A percentile compares a stretch with the other conserved stretches of the same genome.
phyloP scores from a whole-genome alignment of 2,329 filamentous ascomycete genomes.

The Botrytis sinoallii region DNA sequence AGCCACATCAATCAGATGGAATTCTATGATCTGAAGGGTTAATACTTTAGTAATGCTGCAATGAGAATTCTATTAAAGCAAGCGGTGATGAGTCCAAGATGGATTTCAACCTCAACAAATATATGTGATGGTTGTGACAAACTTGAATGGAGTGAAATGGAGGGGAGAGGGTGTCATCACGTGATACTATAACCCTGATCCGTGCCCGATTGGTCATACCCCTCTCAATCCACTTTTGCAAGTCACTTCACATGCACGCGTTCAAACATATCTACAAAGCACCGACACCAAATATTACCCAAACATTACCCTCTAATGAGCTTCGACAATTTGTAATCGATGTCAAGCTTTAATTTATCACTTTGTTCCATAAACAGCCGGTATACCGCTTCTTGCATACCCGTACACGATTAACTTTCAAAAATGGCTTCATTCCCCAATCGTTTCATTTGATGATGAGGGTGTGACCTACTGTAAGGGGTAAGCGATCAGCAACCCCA shows the following conservation, averaged over 20 bases:
- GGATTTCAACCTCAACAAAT: neutral
- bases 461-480: neutral
- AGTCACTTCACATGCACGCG: neutral
- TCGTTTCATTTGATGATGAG: neutral
- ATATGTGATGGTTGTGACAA: neutral
- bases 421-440: neutral
- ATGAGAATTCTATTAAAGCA: accelerated
- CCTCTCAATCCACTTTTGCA: neutral
- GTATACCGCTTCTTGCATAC: neutral
- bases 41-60: neutral
- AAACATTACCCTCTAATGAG: neutral
- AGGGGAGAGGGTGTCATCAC: accelerated
- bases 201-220: neutral
- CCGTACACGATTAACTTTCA: neutral
- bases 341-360: neutral
- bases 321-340: neutral
- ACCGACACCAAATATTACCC: neutral
- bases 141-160: neutral
- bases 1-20: neutral
- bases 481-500: neutral
- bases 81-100: neutral
- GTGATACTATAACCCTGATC: neutral
- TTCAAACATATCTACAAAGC: neutral
- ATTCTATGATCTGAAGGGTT: neutral
- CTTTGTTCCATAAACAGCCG: neutral